Conservation (phyloP, 768 basidiomycete species). For the Boletales sp. region DNA sequence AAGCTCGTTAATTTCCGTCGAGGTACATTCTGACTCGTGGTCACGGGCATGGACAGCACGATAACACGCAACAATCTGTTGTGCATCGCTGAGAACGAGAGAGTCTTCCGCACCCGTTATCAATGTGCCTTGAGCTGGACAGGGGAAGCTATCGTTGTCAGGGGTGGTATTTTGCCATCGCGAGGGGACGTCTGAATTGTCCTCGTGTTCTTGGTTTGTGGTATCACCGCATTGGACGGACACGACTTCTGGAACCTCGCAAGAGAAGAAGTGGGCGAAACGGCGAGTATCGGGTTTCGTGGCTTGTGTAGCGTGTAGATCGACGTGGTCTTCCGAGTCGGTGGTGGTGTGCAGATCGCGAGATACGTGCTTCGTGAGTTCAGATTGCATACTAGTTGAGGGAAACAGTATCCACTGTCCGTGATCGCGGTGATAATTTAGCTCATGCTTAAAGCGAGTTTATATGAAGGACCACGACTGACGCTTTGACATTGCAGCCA, state of each 20-base stretch:
- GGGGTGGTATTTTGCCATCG: constrained; percentile 7
- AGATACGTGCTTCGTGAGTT: not conserved
- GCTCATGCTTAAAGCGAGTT: not conserved
- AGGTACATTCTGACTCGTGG: not conserved
- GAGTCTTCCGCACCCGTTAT: not conserved
- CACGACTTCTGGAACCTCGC: constrained; percentile 3
- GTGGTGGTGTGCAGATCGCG: constrained; percentile 4
- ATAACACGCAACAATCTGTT: constrained; percentile 19
- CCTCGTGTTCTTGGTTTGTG: constrained; percentile 11
- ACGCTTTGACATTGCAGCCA: constrained; percentile 24
- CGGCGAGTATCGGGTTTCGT: constrained; percentile 24
- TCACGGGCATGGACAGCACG: constrained; percentile 9
- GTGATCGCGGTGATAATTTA: not conserved
- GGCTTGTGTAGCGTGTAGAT: not conserved
- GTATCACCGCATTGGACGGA: constrained; percentile 7
- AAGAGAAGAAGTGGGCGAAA: constrained; percentile 21
- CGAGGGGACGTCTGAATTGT: constrained; percentile 4
- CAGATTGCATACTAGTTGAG: constrained; percentile 9
- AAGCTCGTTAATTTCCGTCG: constrained; percentile 4
- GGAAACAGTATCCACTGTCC: not conserved
- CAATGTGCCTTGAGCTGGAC: constrained; percentile 1
- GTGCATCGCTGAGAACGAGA: constrained; percentile 18
- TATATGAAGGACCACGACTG: constrained; percentile 17
- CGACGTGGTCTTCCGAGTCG: not conserved
- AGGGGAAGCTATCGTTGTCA: not conserved